Conservation (phyloP, 2,329 filamentous ascomycete species). For the Helminthosporium solani region DNA sequence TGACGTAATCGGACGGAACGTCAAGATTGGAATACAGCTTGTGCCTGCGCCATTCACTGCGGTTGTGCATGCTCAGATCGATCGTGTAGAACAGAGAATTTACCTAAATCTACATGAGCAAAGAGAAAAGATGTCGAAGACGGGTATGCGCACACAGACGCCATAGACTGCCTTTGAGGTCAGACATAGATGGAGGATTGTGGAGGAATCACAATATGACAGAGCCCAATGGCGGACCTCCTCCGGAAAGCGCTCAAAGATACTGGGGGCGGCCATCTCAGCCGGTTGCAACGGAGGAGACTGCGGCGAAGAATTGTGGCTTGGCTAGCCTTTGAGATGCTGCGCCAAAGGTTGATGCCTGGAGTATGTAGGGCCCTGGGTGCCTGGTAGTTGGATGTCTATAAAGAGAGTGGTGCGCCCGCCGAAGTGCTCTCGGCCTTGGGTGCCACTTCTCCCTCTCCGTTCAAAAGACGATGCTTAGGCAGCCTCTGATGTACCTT, state of each 20-base stretch:
- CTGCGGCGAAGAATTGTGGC: conserved; percentile 3
- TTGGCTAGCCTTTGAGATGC: conserved; percentile 1
- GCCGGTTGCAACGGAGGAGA: background rate
- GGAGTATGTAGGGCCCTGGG: background rate
- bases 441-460: background rate
- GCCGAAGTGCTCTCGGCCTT: background rate
- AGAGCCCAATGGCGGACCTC: conserved; percentile 6
- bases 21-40: conserved; percentile 1
- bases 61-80: conserved; percentile 9
- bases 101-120: conserved; percentile 1
- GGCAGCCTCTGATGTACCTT: background rate
- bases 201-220: conserved; percentile 7
- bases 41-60: conserved; percentile 2
- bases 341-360: conserved; percentile 6
- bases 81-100: conserved; percentile 4
- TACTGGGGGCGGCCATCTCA: background rate
- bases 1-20: conserved; percentile 4
- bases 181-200: conserved; percentile 9
- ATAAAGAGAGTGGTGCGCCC: conserved; percentile 4
- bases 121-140: background rate
- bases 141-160: conserved; percentile 6
- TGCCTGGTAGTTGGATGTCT: too few species aligned
- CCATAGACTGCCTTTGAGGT: conserved; percentile 6
- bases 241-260: conserved; percentile 9
- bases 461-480: background rate